phyloP scores from a whole-genome alignment of 345 rosid genomes.

The Erysimum cheiranthoides region DNA sequence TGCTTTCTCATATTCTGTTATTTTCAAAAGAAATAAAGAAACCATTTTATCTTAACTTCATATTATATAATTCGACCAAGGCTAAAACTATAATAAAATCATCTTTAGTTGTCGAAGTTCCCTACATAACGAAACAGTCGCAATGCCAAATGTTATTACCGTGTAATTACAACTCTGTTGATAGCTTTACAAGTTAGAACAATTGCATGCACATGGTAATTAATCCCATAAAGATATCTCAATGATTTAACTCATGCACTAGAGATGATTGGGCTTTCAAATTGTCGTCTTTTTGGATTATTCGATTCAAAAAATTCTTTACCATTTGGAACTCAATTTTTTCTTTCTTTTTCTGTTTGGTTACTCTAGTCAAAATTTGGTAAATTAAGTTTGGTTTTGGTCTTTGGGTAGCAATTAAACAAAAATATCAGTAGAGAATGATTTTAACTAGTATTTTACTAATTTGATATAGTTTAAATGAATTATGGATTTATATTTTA shows the following conservation, averaged over 20 bases:
- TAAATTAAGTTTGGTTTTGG: no score
- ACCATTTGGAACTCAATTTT: not conserved
- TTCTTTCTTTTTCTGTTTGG: not conserved
- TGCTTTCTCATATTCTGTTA: conserved; percentile 46
- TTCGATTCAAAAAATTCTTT: no score
- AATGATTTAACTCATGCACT: not conserved
- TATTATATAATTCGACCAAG: conserved; percentile 7
- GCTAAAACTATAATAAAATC: conserved; percentile 5
- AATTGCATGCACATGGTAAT: not conserved
- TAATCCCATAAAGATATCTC: not conserved
- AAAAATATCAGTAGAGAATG: no score
- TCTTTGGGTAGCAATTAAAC: no score
- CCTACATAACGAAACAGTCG: conserved; percentile 26
- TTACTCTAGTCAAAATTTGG: no score
- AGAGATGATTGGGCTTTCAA: not conserved
- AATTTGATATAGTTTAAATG: not conserved
- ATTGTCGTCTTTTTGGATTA: not conserved
- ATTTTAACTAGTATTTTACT: no score
- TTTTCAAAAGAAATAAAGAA: not conserved
- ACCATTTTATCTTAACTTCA: not conserved
- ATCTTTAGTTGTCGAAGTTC: not conserved
- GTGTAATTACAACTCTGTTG: not conserved
- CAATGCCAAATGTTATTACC: not conserved
- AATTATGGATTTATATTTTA: no score
- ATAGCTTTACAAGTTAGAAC: conserved; percentile 3